Evolutionary conservation across 768 basidiomycete genomes (phyloP).

Genomic region (Collybiopsis luxurians): DNA sequence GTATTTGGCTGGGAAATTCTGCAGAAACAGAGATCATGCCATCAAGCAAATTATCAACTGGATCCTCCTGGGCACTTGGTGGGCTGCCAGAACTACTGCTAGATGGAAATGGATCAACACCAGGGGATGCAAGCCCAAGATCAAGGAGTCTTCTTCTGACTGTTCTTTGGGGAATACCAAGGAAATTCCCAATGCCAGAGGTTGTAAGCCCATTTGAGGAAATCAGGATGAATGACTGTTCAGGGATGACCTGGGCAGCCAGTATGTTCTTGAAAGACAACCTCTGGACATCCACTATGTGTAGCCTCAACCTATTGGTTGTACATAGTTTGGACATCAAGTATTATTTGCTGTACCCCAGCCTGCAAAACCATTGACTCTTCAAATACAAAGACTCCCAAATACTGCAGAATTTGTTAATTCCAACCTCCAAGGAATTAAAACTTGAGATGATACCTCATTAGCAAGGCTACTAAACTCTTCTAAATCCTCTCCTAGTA

Average conservation of each 20-base stretch:
- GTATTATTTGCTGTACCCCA: not conserved
- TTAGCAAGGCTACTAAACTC: slow-evolving; percentile 1
- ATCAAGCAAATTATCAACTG: not conserved
- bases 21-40: not conserved
- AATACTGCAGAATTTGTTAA: not conserved
- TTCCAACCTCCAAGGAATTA: too few relatives aligned
- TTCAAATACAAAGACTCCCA: not conserved
- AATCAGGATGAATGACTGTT: slow-evolving; percentile 15
- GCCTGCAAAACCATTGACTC: not conserved
- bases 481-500: not conserved
- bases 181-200: slow-evolving; percentile 14
- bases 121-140: slow-evolving; percentile 13
- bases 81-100: too few relatives aligned
- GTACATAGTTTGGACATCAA: not conserved
- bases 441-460: too few relatives aligned
- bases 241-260: slow-evolving; percentile 7
- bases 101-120: slow-evolving; percentile 8
- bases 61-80: too few relatives aligned
- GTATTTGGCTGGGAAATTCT: not conserved
- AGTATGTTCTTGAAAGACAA: not conserved
- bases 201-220: slow-evolving; percentile 17
- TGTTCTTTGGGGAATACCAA: slow-evolving; percentile 12
- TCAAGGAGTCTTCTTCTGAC: slow-evolving; percentile 15
- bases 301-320: not conserved
- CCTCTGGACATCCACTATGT: not conserved